A percentile compares a stretch with the other conserved stretches of the same genome.
phyloP scores from a whole-genome alignment of 164 flowering plant species.

The Magnolia officinalis region DNA sequence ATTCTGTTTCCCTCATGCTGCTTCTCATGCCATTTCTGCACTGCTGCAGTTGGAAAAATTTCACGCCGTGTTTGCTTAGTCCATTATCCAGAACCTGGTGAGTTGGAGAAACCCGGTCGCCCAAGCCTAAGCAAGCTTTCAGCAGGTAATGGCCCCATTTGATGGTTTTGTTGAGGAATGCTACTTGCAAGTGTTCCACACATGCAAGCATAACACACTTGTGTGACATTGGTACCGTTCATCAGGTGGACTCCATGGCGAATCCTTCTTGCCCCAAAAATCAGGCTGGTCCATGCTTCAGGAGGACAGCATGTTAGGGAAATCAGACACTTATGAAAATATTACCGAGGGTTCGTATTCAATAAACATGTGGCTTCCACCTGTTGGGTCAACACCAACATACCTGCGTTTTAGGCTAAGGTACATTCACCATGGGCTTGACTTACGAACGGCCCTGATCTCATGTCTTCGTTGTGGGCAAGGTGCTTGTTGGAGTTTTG shows the following conservation, averaged over 20 bases:
- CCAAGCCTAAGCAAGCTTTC: constrained; percentile 19
- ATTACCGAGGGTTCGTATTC: too few species aligned
- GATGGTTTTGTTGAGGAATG: neutral
- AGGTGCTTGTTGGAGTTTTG: too few species aligned
- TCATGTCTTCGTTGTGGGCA: too few species aligned
- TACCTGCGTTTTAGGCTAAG: too few species aligned
- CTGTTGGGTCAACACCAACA: too few species aligned
- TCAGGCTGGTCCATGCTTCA: neutral
- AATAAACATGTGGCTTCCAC: too few species aligned
- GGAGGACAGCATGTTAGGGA: neutral
- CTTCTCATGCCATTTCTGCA: neutral
- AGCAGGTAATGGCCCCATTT: constrained; percentile 6
- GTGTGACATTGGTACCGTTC: neutral
- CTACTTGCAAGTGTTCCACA: neutral
- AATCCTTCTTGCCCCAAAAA: neutral
- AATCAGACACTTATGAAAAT: too few species aligned
- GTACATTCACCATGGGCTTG: too few species aligned
- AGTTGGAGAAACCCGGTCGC: constrained; percentile 23
- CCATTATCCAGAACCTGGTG: constrained; percentile 57
- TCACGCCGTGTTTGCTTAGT: constrained; percentile 64
- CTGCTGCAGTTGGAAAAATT: constrained; percentile 65
- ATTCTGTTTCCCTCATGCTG: neutral
- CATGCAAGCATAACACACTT: neutral
- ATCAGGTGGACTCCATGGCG: neutral
- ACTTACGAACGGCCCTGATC: too few species aligned